Percentiles rank a stretch among this genome's conserved stretches.
Evolutionary conservation across 805 yeast species (phyloP).

Genomic region (Cyberlindnera xylosilytica): DNA sequence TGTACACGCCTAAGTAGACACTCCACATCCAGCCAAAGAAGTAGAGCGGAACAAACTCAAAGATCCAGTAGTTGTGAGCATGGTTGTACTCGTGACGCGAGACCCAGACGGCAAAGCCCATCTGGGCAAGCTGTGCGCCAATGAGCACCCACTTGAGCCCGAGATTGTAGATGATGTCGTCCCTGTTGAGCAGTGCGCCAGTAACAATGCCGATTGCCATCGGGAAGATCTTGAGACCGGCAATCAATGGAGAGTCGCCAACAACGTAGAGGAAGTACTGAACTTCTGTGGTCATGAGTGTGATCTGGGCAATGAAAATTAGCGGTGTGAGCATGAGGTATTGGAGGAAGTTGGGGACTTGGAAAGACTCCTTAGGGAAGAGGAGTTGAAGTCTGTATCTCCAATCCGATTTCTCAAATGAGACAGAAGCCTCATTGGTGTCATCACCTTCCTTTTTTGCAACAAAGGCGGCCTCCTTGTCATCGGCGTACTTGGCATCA

Average conservation of each 20-base stretch:
- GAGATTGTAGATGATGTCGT: conserved; percentile 16
- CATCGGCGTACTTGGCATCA: too few relatives aligned
- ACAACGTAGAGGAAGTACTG: conserved; percentile 30
- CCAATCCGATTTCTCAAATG: too few relatives aligned
- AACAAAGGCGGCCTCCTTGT: too few relatives aligned
- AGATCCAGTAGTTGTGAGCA: conserved; percentile 28
- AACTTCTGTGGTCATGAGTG: conserved; percentile 18
- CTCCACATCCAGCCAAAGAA: conserved; percentile 29
- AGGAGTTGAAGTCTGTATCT: conserved; percentile 18
- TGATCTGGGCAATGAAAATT: conserved; percentile 22
- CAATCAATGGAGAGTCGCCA: conserved; percentile 29
- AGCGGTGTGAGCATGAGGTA: conserved; percentile 21
- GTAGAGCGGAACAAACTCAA: conserved; percentile 24
- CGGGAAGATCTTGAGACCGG: conserved; percentile 36
- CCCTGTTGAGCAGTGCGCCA: conserved; percentile 28
- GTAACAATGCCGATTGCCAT: conserved; percentile 29
- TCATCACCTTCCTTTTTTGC: too few relatives aligned
- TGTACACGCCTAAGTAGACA: conserved; percentile 32
- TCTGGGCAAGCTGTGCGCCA: not conserved
- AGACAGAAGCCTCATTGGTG: too few relatives aligned
- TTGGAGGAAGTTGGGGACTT: conserved; percentile 26
- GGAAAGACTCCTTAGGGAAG: conserved; percentile 30
- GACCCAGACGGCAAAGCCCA: not conserved
- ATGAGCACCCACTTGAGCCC: conserved; percentile 24
- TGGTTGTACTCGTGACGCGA: conserved; percentile 19